Percentiles rank a stretch among this genome's conserved stretches.
Evolutionary conservation across 2,329 filamentous ascomycete genomes (phyloP).

Genomic region (Alternaria arborescens): DNA sequence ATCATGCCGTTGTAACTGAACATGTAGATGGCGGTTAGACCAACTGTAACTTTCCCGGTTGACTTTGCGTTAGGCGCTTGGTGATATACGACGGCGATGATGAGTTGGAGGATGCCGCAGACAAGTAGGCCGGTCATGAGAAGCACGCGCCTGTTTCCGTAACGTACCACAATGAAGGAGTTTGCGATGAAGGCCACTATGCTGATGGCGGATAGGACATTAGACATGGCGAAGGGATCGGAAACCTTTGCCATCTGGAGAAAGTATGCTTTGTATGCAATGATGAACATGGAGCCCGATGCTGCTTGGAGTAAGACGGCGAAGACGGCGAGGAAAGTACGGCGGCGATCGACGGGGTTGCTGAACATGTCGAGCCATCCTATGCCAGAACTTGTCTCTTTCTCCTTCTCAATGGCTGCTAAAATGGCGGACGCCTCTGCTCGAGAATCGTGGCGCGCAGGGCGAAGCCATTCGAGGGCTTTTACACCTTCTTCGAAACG

Average conservation of each 20-base stretch:
- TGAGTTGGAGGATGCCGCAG: constrained; percentile 64
- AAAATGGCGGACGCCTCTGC: constrained; percentile 43
- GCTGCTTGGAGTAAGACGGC: constrained; percentile 50
- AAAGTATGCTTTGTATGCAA: constrained; percentile 62
- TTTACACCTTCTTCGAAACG: constrained; percentile 47
- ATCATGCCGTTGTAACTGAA: constrained; percentile 64
- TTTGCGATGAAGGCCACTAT: constrained; percentile 66
- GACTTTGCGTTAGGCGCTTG: constrained; percentile 47
- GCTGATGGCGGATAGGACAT: constrained; percentile 63
- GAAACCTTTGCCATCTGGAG: constrained; percentile 67
- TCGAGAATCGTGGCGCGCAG: constrained; percentile 51
- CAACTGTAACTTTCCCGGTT: constrained; percentile 61
- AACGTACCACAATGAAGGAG: constrained; percentile 61
- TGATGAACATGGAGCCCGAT: constrained; percentile 51
- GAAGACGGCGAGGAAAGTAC: constrained; percentile 47
- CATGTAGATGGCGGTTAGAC: constrained; percentile 63
- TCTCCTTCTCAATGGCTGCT: constrained; percentile 46
- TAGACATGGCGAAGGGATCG: constrained; percentile 65
- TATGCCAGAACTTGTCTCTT: constrained; percentile 37
- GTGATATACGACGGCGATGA: constrained; percentile 63
- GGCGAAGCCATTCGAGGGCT: constrained; percentile 49
- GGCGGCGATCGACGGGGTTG: constrained; percentile 45
- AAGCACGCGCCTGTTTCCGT: constrained; percentile 63
- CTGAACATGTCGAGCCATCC: constrained; percentile 49
- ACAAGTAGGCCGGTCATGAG: constrained; percentile 61